These are phyloP conservation scores for Macrotyloma uniflorum DNA, from an alignment of 306 rosid genomes.

Conservation along the genomic window DNA sequence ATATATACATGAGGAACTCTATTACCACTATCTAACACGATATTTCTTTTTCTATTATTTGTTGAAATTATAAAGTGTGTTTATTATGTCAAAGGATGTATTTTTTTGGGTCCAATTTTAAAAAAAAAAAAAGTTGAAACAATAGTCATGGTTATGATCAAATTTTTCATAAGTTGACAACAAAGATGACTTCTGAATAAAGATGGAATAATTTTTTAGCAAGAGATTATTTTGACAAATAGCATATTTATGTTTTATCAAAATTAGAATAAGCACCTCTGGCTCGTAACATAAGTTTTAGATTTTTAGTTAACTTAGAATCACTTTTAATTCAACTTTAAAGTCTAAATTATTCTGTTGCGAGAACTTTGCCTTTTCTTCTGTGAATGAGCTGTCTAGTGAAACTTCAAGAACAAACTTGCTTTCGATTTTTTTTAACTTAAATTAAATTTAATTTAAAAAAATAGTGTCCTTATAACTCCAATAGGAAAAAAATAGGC, in stretches of 20 bases:
- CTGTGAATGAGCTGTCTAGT: neutral
- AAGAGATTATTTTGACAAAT: neutral
- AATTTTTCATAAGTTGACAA: neutral
- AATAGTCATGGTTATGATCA: neutral
- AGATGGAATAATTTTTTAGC: neutral
- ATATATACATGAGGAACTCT: no score
- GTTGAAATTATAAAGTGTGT: no score
- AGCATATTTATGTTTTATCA: neutral
- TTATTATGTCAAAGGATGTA: neutral
- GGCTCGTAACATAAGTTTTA: conserved; percentile 12
- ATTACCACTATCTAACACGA: no score
- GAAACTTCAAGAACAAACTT: conserved; percentile 2
- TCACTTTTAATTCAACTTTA: neutral
- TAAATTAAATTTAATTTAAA: neutral
- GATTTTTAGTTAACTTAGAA: conserved; percentile 1
- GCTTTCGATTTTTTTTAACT: neutral
- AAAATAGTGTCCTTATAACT: neutral
- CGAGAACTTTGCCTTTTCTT: neutral
- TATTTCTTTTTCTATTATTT: no score
- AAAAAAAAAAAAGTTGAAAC: neutral
- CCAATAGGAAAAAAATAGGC: neutral
- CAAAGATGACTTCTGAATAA: neutral
- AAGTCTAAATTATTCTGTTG: neutral
- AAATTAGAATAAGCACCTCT: neutral
- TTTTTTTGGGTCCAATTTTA: neutral